Evolutionary conservation across 495 filamentous ascomycete genomes (phyloP).

Genomic region (Tuber calosporum): DNA sequence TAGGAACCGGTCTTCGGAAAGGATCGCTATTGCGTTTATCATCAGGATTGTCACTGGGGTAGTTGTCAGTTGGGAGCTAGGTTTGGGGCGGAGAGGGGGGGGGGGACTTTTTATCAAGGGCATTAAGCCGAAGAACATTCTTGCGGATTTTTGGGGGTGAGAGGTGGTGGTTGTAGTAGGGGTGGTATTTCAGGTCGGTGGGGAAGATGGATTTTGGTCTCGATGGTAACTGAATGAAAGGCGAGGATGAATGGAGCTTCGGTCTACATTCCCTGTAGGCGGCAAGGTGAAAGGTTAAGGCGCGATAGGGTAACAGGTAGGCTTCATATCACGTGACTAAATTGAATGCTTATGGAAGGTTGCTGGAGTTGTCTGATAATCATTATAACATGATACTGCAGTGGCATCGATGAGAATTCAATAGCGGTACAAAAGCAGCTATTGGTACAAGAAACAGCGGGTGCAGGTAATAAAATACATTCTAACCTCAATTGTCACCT

Average conservation of each 20-base stretch:
- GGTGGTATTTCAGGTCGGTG: not conserved
- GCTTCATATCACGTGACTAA: not conserved
- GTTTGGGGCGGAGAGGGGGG: not conserved
- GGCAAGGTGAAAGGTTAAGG: not conserved
- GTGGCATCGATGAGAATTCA: not conserved
- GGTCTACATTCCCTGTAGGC: not conserved
- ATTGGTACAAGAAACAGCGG: not conserved
- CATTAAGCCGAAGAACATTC: constrained; percentile 38
- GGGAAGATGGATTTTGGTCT: not conserved
- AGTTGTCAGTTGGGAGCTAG: constrained; percentile 24
- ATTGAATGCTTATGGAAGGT: not conserved
- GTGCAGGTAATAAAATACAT: not conserved
- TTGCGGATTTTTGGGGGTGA: constrained; percentile 7
- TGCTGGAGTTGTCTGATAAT: not conserved
- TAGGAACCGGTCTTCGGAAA: constrained; percentile 96
- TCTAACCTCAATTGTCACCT: not conserved
- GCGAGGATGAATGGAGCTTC: not conserved
- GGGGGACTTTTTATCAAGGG: constrained; percentile 36
- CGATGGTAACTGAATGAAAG: not conserved
- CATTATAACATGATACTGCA: not conserved
- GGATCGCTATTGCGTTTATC: constrained; percentile 87
- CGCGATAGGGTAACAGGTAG: not conserved
- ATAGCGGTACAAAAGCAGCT: not conserved
- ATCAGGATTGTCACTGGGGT: constrained; percentile 57
- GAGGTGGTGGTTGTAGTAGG: not conserved